Evolutionary conservation across 106 monocot genomes (phyloP).

Genomic region (Dendrobium nobile): DNA sequence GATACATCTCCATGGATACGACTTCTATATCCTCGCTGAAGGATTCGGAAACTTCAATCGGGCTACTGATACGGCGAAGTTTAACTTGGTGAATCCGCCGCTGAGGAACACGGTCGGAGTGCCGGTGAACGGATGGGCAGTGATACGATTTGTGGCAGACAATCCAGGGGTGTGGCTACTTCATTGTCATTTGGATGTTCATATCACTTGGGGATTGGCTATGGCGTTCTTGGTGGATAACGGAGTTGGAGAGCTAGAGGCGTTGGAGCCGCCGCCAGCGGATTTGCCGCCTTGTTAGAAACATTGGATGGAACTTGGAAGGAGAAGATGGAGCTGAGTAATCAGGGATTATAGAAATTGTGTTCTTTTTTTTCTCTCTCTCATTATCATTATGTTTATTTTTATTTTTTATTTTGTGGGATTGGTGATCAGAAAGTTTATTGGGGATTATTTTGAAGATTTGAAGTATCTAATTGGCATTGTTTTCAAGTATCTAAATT

Average conservation of each 20-base stretch:
- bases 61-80: constrained; percentile 30
- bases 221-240: constrained; percentile 62
- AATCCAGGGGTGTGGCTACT: constrained; percentile 70
- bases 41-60: constrained; percentile 70
- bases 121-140: constrained; percentile 58
- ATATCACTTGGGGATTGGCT: constrained; percentile 60
- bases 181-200: constrained; percentile 67
- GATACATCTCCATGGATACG: constrained; percentile 61
- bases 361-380: no score
- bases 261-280: constrained; percentile 27
- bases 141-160: constrained; percentile 55
- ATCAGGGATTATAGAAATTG: no score
- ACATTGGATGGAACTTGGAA: no score
- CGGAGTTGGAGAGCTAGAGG: constrained; percentile 36
- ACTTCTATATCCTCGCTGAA: constrained; percentile 50
- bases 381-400: no score
- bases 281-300: constrained; percentile 40
- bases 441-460: no score
- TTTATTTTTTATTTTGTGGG: no score
- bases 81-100: constrained; percentile 56
- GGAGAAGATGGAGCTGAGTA: no score
- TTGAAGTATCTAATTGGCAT: no score
- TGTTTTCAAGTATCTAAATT: no score
- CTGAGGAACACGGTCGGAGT: constrained; percentile 55
- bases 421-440: no score